Base-by-base conservation (phyloP, 768 basidiomycete species). In the Pseudohyphozyma bogoriensis region DNA sequence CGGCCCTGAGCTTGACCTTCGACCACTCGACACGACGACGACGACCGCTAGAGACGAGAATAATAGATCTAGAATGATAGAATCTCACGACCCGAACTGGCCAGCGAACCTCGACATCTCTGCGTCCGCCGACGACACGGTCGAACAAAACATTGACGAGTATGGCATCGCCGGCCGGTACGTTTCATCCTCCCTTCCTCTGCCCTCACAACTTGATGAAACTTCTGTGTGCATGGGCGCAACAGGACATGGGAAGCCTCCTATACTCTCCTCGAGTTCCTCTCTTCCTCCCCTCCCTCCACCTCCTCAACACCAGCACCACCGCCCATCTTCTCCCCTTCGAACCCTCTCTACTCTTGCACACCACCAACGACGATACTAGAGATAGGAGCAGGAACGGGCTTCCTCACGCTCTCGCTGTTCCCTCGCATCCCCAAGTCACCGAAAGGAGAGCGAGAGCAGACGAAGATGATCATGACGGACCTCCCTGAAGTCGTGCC, bases 371-470 rank as follows among this genome's bases (percentile, higher is more conserved):
- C 63, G 2, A 61, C 56, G 8, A 65, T 83, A 18, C 71, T 93
- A 54, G 89, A 92, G 73, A 79, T 91, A 7, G 89, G 89, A 15
- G 85, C 87, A 15, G 88, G 90, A 3, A 80, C 82, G 24, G 83
- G 88, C 26, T 74, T 84, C 55, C 81, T 86, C 15, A 80, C 75
- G 13, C 72, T 78, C 26, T 71, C 74, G 9, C 68, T 81, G 18
- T 81, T 83, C 51, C 68, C 76, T 4, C 58, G 79, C 37, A 77
- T 86, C 24, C 36, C 54, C 5, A 1, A 47, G 0, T n/a, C 57
- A n/a, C n/a, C n/a, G n/a, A n/a, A n/a, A n/a, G n/a, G n/a, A n/a
- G n/a, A n/a, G n/a, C n/a, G n/a, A n/a, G n/a, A n/a, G n/a, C n/a
- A n/a, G 22, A 51, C 66, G n/a, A 58, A 52, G 4, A 67, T 74